Base-by-base conservation (phyloP, 2,329 filamentous ascomycete species). In the Diatrype stigma region DNA sequence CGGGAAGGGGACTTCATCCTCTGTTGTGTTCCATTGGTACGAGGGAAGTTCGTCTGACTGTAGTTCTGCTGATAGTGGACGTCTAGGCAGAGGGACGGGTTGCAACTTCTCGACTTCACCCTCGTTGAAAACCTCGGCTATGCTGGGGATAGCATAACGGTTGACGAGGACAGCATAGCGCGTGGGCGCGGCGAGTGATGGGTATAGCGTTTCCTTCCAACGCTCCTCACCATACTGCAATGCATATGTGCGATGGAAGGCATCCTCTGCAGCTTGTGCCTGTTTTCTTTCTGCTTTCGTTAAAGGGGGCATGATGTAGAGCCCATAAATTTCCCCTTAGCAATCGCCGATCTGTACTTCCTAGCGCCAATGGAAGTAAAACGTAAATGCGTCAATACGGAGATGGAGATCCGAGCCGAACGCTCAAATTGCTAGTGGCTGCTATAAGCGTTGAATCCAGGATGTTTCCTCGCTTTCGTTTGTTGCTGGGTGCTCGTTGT, bases 161-260 rank as follows among this genome's bases (percentile, higher is more conserved):
- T 65, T 65, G 38, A 58, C 44, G n/a, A 65, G 60, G 7, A 58
- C 55, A n/a, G 61, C 60, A 46, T 65, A 65, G 10, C 63, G 60
- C 5, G 61, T 64, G 2, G 60, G 54, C 12, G 54, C 58, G 10
- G 51, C 26, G n/a, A 65, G 51, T 1, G 63, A 57, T 16, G 62
- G 61, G 38, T 61, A 59, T 6, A 65, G 51, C 14, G 60, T 54
- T 16, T 59, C 44, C 19, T 57, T 49, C 63, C 63, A 65, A 53
- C 61, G 56, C 35, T 62, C 56, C 6, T 60, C 51, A 17, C 60
- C 58, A 37, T 59, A 65, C 26, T 59, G 57, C 2, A 34, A 46
- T 12, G 60, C 47, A 38, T 65, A 63, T 6, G 51, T 63, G 47
- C 52, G 60, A 40, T 60, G 53, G 55, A 59, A 64, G 2, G 61